These are phyloP conservation scores for Nepenthes gracilis DNA, from an alignment of 148 eudicot genomes.

Conservation along the genomic window DNA sequence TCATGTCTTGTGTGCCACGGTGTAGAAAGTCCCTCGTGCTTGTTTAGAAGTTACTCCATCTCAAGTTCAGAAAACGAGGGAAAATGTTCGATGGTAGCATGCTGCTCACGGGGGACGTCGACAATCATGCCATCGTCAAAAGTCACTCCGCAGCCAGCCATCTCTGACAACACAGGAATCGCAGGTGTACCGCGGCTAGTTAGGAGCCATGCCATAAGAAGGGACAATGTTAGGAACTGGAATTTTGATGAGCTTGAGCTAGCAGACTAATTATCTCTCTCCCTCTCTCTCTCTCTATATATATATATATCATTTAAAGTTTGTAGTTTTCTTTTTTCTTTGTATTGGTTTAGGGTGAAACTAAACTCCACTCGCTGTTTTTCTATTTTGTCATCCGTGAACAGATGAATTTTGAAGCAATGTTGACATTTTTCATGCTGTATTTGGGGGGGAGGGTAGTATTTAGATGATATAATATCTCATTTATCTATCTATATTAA, in stretches of 20 bases:
- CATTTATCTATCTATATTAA: too few species aligned
- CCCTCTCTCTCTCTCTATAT: neutral
- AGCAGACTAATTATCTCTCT: slow-evolving; percentile 7
- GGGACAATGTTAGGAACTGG: slow-evolving; percentile 82
- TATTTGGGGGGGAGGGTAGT: too few species aligned
- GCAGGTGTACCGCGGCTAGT: slow-evolving; percentile 61
- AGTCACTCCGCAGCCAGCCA: slow-evolving; percentile 73
- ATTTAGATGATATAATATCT: too few species aligned
- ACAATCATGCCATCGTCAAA: slow-evolving; percentile 50
- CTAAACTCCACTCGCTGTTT: neutral
- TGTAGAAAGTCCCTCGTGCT: slow-evolving; percentile 81
- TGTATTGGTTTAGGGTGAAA: neutral
- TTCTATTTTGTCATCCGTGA: neutral
- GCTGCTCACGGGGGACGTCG: slow-evolving; percentile 38
- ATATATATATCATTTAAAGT: too few species aligned
- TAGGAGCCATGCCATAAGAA: slow-evolving; percentile 67
- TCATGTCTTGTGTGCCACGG: slow-evolving; percentile 86
- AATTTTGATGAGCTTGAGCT: slow-evolving; percentile 52
- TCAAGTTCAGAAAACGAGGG: slow-evolving; percentile 90
- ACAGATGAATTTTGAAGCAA: neutral
- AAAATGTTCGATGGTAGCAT: slow-evolving; percentile 61
- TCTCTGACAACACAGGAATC: slow-evolving; percentile 18
- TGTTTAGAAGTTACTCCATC: slow-evolving; percentile 77
- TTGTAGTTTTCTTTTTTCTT: neutral
- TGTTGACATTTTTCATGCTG: neutral